Evolutionary conservation across 805 yeast genomes (phyloP).

Genomic region (Kazachstania kunashirensis): DNA sequence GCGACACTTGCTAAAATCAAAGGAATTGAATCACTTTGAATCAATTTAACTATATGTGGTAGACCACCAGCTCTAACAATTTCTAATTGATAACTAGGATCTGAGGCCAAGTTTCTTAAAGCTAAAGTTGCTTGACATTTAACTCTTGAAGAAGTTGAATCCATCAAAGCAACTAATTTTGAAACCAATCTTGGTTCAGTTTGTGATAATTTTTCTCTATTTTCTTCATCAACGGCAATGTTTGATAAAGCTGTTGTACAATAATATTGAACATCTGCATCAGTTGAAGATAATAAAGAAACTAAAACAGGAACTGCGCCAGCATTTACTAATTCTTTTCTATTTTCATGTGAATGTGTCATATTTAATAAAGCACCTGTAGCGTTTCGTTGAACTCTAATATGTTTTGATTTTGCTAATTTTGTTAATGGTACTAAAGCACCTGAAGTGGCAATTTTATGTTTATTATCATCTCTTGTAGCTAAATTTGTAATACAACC

Average conservation of each 20-base stretch:
- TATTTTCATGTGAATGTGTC: constrained; percentile 95
- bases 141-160: constrained; percentile 84
- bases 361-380: constrained; percentile 95
- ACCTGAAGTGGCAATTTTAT: constrained; percentile 92
- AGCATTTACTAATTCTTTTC: constrained; percentile 93
- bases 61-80: constrained; percentile 93
- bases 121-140: constrained; percentile 98
- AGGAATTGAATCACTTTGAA: constrained; percentile 86
- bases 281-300: constrained; percentile 70
- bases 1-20: constrained; percentile 95
- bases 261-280: constrained; percentile 95
- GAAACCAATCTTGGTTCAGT: constrained; percentile 88
- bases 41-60: constrained; percentile 81
- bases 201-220: constrained; percentile 77
- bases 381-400: constrained; percentile 95
- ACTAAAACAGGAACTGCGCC: constrained; percentile 97
- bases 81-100: constrained; percentile 89
- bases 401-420: constrained; percentile 86
- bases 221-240: constrained; percentile 91
- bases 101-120: constrained; percentile 89
- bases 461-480: constrained; percentile 93
- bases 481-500: constrained; percentile 98
- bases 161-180: constrained; percentile 85
- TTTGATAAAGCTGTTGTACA: constrained; percentile 96
- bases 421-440: constrained; percentile 91